phyloP scores from a whole-genome alignment of 495 filamentous ascomycete species.

The Acidomyces sp. region DNA sequence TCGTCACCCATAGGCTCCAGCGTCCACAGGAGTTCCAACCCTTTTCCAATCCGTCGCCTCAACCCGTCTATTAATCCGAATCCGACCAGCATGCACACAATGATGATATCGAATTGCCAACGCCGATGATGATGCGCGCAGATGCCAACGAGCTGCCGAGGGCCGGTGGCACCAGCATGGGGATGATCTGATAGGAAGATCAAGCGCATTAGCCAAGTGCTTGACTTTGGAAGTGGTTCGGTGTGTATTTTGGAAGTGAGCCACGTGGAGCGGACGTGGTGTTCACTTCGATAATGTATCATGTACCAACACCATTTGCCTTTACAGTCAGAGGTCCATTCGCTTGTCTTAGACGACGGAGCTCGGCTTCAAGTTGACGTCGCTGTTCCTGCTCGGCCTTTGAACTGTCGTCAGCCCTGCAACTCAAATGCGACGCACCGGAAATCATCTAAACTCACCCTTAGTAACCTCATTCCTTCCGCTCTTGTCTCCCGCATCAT shows the following conservation, averaged over 20 bases:
- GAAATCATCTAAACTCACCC: conserved; percentile 37
- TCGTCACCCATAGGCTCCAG: background rate
- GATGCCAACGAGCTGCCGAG: background rate
- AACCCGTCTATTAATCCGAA: background rate
- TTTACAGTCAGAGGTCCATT: conserved; percentile 21
- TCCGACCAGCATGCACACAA: conserved; percentile 3
- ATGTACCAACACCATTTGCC: background rate
- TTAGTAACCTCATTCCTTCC: conserved; percentile 55
- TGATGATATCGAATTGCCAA: conserved; percentile 3
- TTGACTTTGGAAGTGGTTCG: background rate
- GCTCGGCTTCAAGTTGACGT: conserved; percentile 46
- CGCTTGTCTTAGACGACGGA: conserved; percentile 44
- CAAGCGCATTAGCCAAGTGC: background rate
- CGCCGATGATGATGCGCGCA: background rate
- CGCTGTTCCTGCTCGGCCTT: conserved; percentile 65
- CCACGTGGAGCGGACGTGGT: background rate
- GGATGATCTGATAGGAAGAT: background rate
- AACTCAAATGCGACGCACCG: background rate
- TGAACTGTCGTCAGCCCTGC: conserved; percentile 5
- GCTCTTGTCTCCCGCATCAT: conserved; percentile 75
- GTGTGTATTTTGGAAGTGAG: too few species aligned
- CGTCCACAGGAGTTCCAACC: background rate
- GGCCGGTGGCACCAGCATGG: background rate
- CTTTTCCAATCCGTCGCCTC: background rate
- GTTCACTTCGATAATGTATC: background rate